A percentile compares a stretch with the other conserved stretches of the same genome.
phyloP scores from a whole-genome alignment of 139 green algal genomes.

The Chlamydomonas applanata region DNA sequence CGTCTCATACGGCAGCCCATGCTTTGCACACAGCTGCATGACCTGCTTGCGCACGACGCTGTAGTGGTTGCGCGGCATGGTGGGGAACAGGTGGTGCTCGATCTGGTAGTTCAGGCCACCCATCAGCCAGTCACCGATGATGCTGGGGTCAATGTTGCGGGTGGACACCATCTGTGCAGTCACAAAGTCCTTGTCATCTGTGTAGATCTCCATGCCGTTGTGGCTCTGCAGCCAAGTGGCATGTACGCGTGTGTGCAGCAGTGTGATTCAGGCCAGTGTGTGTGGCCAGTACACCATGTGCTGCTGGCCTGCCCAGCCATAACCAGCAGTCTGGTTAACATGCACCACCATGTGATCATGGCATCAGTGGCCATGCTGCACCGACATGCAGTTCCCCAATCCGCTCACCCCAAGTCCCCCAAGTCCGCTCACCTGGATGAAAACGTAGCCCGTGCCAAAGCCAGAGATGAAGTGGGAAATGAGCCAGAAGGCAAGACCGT shows the following conservation, averaged over 20 bases:
- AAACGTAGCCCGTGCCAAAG: slow-evolving; percentile 63
- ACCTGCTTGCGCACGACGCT: slow-evolving; percentile 14
- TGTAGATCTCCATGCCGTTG: slow-evolving; percentile 81
- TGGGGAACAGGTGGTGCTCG: slow-evolving; percentile 80
- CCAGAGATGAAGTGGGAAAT: slow-evolving; percentile 40
- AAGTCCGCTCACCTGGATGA: slow-evolving; percentile 28
- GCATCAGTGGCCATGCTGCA: no score
- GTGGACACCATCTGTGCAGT: slow-evolving; percentile 68
- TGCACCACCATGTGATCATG: no score
- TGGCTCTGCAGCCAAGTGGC: slow-evolving; percentile 59
- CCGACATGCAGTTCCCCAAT: no score
- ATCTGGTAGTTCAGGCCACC: slow-evolving; percentile 81
- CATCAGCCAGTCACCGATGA: slow-evolving; percentile 69
- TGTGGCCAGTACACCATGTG: no score
- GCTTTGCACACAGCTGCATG: slow-evolving; percentile 11
- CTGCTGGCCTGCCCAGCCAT: no score
- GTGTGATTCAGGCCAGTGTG: no score
- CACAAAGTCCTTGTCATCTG: slow-evolving; percentile 63
- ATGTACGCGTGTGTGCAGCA: not conserved
- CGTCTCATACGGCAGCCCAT: slow-evolving; percentile 18
- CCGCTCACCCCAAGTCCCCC: no score
- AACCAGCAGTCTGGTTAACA: no score
- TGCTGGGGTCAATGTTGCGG: slow-evolving; percentile 51
- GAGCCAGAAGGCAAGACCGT: slow-evolving; percentile 42
- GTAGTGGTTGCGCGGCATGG: slow-evolving; percentile 70